Evolutionary conservation across 108 stramenopile species (phyloP).

Genomic region (Schizochytrium sp.): DNA sequence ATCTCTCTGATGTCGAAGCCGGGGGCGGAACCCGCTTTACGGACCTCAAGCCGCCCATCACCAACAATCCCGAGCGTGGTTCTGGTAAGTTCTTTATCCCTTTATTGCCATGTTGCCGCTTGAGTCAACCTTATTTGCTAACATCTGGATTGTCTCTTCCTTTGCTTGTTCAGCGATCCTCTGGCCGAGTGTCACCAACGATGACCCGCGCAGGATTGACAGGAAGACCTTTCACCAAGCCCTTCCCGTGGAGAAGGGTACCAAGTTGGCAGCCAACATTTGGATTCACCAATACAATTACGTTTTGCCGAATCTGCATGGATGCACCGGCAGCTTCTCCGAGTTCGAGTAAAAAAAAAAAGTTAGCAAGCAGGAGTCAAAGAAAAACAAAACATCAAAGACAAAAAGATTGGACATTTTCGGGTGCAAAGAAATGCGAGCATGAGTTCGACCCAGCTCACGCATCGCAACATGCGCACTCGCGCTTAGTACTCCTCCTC

Average conservation of each 20-base stretch:
- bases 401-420: neutral
- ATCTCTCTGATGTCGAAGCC: constrained; percentile 71
- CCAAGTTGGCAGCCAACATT: constrained; percentile 70
- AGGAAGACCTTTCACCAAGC: constrained; percentile 60
- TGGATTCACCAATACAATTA: constrained; percentile 58
- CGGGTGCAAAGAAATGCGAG: neutral
- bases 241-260: constrained; percentile 57
- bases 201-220: constrained; percentile 53
- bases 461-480: no score
- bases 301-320: constrained; percentile 16
- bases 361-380: neutral
- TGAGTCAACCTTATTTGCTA: constrained; percentile 56
- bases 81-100: neutral
- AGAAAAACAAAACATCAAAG: neutral
- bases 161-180: constrained; percentile 45
- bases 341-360: neutral
- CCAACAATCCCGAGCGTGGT: neutral
- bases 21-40: constrained; percentile 77
- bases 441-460: no score
- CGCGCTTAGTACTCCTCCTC: constrained; percentile 26
- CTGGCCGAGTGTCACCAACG: constrained; percentile 62
- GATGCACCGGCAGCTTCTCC: constrained; percentile 26
- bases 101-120: neutral
- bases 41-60: constrained; percentile 5
- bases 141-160: neutral